Conservation (phyloP, 2,329 filamentous ascomycete genomes). For the Stagonosporopsis tanaceti region DNA sequence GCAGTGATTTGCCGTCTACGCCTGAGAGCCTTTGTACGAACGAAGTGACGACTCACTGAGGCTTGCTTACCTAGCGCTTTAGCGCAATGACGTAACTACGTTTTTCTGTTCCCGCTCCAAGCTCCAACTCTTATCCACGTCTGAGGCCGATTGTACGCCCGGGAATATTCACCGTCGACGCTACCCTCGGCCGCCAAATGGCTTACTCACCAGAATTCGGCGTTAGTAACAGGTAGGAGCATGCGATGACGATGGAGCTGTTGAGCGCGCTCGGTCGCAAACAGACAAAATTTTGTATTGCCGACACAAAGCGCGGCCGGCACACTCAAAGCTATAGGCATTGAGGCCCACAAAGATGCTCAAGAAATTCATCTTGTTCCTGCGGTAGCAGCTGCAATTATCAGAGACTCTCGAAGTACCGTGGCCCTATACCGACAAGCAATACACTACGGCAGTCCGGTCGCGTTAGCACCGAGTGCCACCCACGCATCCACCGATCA, state of each 20-base stretch:
- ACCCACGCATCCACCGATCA: constrained; percentile 9
- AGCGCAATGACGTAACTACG: constrained; percentile 8
- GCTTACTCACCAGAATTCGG: constrained; percentile 1
- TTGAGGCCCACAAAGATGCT: not conserved
- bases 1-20: not conserved
- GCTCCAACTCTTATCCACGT: not conserved
- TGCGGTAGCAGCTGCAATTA: not conserved
- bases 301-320: constrained; percentile 12
- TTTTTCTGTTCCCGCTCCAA: not conserved
- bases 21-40: constrained; percentile 1
- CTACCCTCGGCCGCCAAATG: not conserved
- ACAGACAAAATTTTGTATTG: constrained; percentile 9
- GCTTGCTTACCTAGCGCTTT: constrained; percentile 6
- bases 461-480: not conserved
- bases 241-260: constrained; percentile 1
- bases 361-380: not conserved
- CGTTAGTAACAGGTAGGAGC: not conserved
- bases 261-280: constrained; percentile 7
- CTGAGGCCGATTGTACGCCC: not conserved
- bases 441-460: constrained; percentile 13
- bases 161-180: not conserved
- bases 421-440: constrained; percentile 8
- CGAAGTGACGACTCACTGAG: not conserved
- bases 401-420: constrained; percentile 2
- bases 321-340: not conserved